These are phyloP conservation scores for Ceratocystis huliohia DNA, from an alignment of 2,329 filamentous ascomycete species.

Conservation along the genomic window DNA sequence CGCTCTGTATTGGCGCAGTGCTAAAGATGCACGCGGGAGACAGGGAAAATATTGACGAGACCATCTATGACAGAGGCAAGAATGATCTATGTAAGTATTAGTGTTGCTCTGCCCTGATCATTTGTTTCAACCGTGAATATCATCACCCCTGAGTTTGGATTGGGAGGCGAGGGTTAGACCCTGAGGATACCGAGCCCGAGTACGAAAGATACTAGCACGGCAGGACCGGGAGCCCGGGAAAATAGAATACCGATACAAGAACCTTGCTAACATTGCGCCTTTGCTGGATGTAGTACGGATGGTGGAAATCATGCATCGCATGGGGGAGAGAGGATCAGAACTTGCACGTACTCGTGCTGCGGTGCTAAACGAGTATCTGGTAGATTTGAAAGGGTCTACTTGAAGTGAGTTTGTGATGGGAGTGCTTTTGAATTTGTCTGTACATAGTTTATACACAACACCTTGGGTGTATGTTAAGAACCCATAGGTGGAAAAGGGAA, in stretches of 20 bases:
- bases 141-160: no score
- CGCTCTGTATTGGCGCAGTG: slow-evolving; percentile 52
- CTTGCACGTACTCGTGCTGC: slow-evolving; percentile 47
- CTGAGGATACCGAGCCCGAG: background rate
- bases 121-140: background rate
- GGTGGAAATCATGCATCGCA: slow-evolving; percentile 49
- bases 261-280: background rate
- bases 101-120: background rate
- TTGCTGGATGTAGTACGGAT: slow-evolving; percentile 38
- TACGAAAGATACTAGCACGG: background rate
- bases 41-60: slow-evolving; percentile 33
- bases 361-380: slow-evolving; percentile 43
- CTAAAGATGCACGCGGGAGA: slow-evolving; percentile 40
- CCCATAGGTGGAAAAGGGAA: background rate
- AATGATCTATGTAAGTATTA: slow-evolving; percentile 45
- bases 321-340: slow-evolving; percentile 43
- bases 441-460: no score
- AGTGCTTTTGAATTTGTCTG: background rate
- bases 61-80: slow-evolving; percentile 46
- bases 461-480: no score
- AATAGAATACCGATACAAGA: background rate
- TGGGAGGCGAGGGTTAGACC: background rate
- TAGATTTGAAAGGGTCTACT: slow-evolving; percentile 10
- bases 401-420: slow-evolving; percentile 9
- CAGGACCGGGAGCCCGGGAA: background rate